A percentile compares a stretch with the other conserved stretches of the same genome.
These are phyloP conservation scores for Borealophlyctis nickersoniae DNA, from an alignment of 192 early-diverging fungal genomes.

Conservation along the genomic window DNA sequence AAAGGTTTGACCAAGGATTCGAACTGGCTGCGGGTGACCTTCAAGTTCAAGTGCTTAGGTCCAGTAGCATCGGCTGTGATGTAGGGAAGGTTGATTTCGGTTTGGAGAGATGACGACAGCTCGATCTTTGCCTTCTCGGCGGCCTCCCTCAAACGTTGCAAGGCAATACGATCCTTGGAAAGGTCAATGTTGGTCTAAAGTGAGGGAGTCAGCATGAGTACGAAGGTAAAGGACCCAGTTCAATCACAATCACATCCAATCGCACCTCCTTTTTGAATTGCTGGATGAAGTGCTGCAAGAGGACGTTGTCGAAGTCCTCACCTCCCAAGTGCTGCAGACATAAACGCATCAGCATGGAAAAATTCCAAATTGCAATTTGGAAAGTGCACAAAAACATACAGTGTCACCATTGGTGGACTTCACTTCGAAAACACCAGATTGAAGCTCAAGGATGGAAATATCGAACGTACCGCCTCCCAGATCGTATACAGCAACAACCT, in stretches of 20 bases:
- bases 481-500: conserved; percentile 93
- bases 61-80: conserved; percentile 86
- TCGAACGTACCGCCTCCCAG: conserved; percentile 99
- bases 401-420: conserved; percentile 99
- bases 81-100: conserved; percentile 95
- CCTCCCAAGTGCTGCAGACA: conserved; percentile 51
- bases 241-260: neutral
- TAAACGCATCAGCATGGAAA: too few species aligned
- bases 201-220: neutral
- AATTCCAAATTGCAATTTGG: too few species aligned
- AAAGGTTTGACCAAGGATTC: conserved; percentile 79
- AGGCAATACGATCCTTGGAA: conserved; percentile 85
- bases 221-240: neutral
- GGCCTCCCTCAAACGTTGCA: conserved; percentile 96
- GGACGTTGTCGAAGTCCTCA: conserved; percentile 63
- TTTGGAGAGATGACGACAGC: conserved; percentile 89
- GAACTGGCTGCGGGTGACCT: conserved; percentile 86
- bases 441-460: conserved; percentile 97
- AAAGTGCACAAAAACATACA: too few species aligned
- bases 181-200: conserved; percentile 72
- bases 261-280: conserved; percentile 86
- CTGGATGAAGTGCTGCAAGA: conserved; percentile 77
- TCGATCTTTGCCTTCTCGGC: conserved; percentile 99
- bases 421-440: conserved; percentile 97
- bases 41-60: conserved; percentile 97